phyloP scores from a whole-genome alignment of 805 yeast genomes.

The Lipomyces anomalus region DNA sequence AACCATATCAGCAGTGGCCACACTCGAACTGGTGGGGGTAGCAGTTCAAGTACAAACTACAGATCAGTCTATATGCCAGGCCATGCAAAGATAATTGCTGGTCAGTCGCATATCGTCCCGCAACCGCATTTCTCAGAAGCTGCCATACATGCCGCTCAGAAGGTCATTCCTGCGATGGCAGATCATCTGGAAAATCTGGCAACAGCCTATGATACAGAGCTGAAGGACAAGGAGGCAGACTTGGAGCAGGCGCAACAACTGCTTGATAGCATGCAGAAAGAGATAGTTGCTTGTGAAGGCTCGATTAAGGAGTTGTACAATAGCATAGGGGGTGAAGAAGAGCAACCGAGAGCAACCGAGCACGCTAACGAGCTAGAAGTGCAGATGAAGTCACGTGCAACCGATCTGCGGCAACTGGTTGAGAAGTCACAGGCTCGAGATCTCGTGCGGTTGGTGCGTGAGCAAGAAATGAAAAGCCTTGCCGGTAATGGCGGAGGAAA shows the following conservation, averaged over 20 bases:
- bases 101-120: constrained; percentile 3
- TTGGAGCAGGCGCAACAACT: constrained; percentile 44
- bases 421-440: constrained; percentile 63
- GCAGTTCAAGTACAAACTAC: no score
- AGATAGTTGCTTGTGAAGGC: constrained; percentile 36
- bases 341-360: constrained; percentile 23
- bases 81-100: no score
- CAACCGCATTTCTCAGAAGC: constrained; percentile 46
- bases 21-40: neutral
- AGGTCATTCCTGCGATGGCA: constrained; percentile 37
- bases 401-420: constrained; percentile 39
- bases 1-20: no score
- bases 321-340: constrained; percentile 10
- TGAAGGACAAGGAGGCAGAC: constrained; percentile 51
- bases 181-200: constrained; percentile 36
- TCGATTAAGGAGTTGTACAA: constrained; percentile 29
- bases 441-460: constrained; percentile 53
- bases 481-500: constrained; percentile 3
- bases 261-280: constrained; percentile 38
- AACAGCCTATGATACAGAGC: constrained; percentile 48
- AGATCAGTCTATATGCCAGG: no score
- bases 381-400: constrained; percentile 29
- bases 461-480: constrained; percentile 40
- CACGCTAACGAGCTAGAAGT: constrained; percentile 23
- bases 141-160: constrained; percentile 49